phyloP scores from a whole-genome alignment of 2,329 filamentous ascomycete species.

The Atkinsonella hypoxylon region DNA sequence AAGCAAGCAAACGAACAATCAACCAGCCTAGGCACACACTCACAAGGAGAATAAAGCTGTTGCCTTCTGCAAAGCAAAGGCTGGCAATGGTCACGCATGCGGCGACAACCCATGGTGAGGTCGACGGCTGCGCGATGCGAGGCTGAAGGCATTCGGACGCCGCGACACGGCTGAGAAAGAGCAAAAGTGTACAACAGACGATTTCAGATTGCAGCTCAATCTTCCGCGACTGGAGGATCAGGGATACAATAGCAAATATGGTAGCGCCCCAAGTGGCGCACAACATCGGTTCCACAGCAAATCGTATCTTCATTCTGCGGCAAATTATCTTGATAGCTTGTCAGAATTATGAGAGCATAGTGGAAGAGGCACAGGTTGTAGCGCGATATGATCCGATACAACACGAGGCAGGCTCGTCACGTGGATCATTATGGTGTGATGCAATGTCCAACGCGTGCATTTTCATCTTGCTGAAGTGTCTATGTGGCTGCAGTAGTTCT shows the following conservation, averaged over 20 bases:
- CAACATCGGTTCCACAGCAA: not conserved
- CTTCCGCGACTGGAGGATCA: not conserved
- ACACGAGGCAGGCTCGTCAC: not conserved
- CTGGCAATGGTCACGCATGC: not conserved
- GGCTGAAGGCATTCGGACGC: not conserved
- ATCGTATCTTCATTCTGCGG: not conserved
- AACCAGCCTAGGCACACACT: not conserved
- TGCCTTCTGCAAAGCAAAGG: not conserved
- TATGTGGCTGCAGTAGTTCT: no score
- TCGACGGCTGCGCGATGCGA: not conserved
- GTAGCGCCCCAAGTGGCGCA: not conserved
- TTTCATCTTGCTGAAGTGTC: not conserved
- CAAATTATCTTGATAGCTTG: not conserved
- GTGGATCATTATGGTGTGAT: not conserved
- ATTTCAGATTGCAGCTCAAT: not conserved
- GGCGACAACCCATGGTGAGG: not conserved
- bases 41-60: not conserved
- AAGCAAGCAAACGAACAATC: not conserved
- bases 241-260: not conserved
- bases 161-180: not conserved
- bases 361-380: not conserved
- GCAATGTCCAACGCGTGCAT: not conserved
- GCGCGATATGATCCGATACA: not conserved
- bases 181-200: not conserved
- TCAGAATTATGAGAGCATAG: not conserved